Evolutionary conservation across 805 yeast species (phyloP), one percentile per base, ranked within the genome.

Genomic region (Zygoascus tannicola): DNA sequence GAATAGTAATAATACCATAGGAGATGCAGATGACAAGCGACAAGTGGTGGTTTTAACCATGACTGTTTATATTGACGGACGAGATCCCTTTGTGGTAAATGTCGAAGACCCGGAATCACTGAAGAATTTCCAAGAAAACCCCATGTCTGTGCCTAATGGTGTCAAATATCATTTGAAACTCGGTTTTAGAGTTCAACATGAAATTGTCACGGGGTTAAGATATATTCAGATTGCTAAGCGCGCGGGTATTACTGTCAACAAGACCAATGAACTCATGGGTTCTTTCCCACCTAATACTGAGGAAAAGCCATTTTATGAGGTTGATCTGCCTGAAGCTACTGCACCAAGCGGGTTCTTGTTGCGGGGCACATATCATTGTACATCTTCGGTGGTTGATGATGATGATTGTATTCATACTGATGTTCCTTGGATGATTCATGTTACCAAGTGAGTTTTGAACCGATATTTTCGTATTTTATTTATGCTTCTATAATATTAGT

Each of bases 341-440:
- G 96, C 96, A 4, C 97, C 97, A 32, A 73, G 85, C 38, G 97
- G 97, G 1, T 63, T 88, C 62, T 64, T 88, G 50, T 95, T 92
- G 2, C 76, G 97, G 64, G 96, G 96, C 33, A 71, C 76, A 40
- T 88, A 85, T 66, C 74, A 80, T 36, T 94, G 94, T 4, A 70
- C 74, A 30, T 80, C 94, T 14, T 84, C 81, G 62, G 86, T 87
- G 56, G 70, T 84, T 37, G 96, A 88, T 56, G 96, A 87, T 63
- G 96, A 88, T 62, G 78, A 81, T 54, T 73, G 69, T 19, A 73
- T 72, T 41, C 94, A 86, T 62, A 70, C 85, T 60, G 70, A 75
- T 30, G 69, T 85, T 53, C 83, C 90, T 38, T 88, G 96, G 96
- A 76, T 81, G 49, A 85, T 87, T 55, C 81, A 81, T 54, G 85